phyloP scores from a whole-genome alignment of 1,284 basidiomycete genomes.

The Ceraceosorus guamensis region DNA sequence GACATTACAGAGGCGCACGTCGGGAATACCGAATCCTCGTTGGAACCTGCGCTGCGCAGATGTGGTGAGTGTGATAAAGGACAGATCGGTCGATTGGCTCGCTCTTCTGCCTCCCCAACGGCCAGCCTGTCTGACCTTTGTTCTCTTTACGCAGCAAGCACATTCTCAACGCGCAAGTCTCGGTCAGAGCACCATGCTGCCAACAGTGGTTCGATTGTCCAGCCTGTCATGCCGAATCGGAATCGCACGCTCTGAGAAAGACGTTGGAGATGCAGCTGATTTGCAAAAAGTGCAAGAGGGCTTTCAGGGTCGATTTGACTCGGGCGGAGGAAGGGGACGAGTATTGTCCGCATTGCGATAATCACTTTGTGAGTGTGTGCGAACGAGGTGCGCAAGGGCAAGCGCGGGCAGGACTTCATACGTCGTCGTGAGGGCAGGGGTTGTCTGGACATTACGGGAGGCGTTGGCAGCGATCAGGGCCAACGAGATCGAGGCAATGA shows the following conservation, averaged over 20 bases:
- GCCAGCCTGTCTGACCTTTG: neutral
- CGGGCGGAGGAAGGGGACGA: constrained; percentile 91
- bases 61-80: neutral
- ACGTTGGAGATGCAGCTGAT: constrained; percentile 85
- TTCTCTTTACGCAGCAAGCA: constrained; percentile 34
- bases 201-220: constrained; percentile 59
- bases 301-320: constrained; percentile 88
- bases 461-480: too few species aligned
- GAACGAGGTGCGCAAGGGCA: neutral
- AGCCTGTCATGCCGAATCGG: constrained; percentile 79
- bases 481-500: too few species aligned
- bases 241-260: constrained; percentile 64
- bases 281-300: constrained; percentile 97
- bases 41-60: neutral
- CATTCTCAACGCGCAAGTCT: constrained; percentile 47
- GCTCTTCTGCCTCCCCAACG: neutral
- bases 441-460: too few species aligned
- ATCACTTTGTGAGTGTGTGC: constrained; percentile 71
- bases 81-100: neutral
- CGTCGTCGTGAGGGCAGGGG: too few species aligned
- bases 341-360: constrained; percentile 95
- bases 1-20: too few species aligned
- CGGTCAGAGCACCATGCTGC: constrained; percentile 46
- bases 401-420: too few species aligned
- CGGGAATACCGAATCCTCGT: too few species aligned